Base-by-base conservation (phyloP, 1,139 yeast species). In the Geotrichum aggregatum region DNA sequence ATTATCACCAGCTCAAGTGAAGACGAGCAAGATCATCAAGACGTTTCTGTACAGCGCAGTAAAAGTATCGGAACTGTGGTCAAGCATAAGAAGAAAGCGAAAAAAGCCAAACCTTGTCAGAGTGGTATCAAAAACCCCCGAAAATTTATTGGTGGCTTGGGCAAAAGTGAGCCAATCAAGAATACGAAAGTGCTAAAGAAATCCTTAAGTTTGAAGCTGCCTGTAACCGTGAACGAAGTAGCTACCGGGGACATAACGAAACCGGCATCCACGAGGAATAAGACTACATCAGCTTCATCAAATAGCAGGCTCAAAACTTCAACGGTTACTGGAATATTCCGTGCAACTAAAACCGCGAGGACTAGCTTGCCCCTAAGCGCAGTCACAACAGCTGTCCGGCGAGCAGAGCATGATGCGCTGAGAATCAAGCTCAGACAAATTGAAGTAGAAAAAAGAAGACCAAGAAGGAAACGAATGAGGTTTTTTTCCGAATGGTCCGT, bases 301-400 rank as follows among this genome's bases (percentile, higher is more conserved):
- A n/a, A n/a, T n/a, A n/a, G n/a, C n/a, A n/a, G n/a, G n/a, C n/a
- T n/a, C n/a, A n/a, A n/a, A n/a, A n/a, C n/a, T n/a, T n/a, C n/a
- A n/a, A n/a, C n/a, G n/a, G n/a, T n/a, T n/a, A n/a, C n/a, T n/a
- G n/a, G n/a, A n/a, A n/a, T n/a, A n/a, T n/a, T n/a, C n/a, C n/a
- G n/a, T n/a, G n/a, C n/a, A n/a, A n/a, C n/a, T n/a, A n/a, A n/a
- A n/a, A n/a, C n/a, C n/a, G n/a, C n/a, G n/a, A n/a, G n/a, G n/a
- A n/a, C n/a, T n/a, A n/a, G n/a, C n/a, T n/a, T n/a, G 8, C 41
- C 41, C 18, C n/a, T 36, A 21, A 36, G 41, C 26, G 41, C 41
- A 16, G 41, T 24, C 11, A 16, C 41, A 16, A 24, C 41, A 36
- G 41, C 41, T 16, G n/a, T 16, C 13, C 22, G n/a, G n/a, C 41